phyloP scores from a whole-genome alignment of 1,284 basidiomycete genomes.

The Schizophyllum amplum region DNA sequence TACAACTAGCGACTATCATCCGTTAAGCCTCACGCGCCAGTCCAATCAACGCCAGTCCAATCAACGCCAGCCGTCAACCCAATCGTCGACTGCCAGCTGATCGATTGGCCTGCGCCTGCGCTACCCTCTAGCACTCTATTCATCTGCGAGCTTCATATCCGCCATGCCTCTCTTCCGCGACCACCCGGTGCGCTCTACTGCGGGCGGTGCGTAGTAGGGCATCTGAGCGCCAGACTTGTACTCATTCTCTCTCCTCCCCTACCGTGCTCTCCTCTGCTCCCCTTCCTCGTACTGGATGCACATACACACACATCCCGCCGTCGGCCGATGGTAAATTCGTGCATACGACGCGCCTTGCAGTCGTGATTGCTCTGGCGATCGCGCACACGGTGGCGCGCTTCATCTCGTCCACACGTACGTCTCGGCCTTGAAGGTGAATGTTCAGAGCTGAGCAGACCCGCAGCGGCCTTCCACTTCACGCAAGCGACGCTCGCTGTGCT shows the following conservation, averaged over 20 bases:
- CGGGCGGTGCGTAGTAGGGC: constrained; percentile 20
- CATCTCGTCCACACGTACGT: constrained; percentile 37
- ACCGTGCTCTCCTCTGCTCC: neutral
- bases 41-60: too few relatives aligned
- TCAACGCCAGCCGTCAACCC: too few relatives aligned
- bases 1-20: too few relatives aligned
- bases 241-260: neutral
- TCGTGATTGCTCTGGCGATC: constrained; percentile 24
- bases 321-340: neutral
- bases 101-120: too few relatives aligned
- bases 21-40: too few relatives aligned
- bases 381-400: constrained; percentile 31
- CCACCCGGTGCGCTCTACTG: constrained; percentile 29
- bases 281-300: too few relatives aligned
- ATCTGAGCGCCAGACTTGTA: neutral
- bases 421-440: neutral
- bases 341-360: constrained; percentile 15
- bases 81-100: too few relatives aligned
- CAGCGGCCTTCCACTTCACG: constrained; percentile 47
- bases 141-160: neutral
- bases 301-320: neutral
- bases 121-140: neutral
- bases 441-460: neutral
- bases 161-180: constrained; percentile 32
- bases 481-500: constrained; percentile 67